Percentiles rank a stretch among this genome's conserved stretches.
Conservation (phyloP, 2,329 filamentous ascomycete species). For the Ascochyta lentis region DNA sequence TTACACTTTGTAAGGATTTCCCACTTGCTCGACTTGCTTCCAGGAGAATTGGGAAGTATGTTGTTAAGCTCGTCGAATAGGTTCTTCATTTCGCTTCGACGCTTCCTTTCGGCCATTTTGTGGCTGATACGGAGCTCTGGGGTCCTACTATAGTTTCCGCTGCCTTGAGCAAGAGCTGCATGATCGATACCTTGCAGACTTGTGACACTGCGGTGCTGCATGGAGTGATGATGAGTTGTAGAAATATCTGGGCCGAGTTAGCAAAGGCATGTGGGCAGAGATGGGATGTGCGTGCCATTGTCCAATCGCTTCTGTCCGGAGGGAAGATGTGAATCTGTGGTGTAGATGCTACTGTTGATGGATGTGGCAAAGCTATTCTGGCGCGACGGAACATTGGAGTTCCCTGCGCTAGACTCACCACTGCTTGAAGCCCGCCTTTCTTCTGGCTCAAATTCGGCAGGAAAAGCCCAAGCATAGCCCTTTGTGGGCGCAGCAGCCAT, state of each 20-base stretch:
- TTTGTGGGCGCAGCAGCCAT: conserved; percentile 79
- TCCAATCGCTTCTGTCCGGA: conserved; percentile 75
- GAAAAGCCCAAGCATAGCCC: conserved; percentile 84
- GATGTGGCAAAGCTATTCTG: conserved; percentile 80
- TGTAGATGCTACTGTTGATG: conserved; percentile 79
- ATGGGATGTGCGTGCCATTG: conserved; percentile 56
- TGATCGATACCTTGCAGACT: conserved; percentile 69
- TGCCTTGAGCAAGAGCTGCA: conserved; percentile 57
- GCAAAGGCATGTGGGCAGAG: conserved; percentile 14
- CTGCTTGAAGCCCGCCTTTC: conserved; percentile 58
- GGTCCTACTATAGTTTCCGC: conserved; percentile 81
- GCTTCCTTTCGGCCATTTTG: conserved; percentile 83
- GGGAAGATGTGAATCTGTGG: conserved; percentile 74
- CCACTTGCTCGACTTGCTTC: conserved; percentile 88
- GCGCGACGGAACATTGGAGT: conserved; percentile 66
- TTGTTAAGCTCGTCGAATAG: conserved; percentile 81
- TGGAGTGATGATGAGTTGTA: conserved; percentile 73
- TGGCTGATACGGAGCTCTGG: conserved; percentile 83
- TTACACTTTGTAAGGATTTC: conserved; percentile 85
- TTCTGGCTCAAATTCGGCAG: conserved; percentile 70
- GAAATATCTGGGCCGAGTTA: conserved; percentile 48
- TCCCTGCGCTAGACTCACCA: conserved; percentile 56
- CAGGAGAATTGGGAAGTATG: conserved; percentile 79
- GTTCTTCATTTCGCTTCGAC: conserved; percentile 87
- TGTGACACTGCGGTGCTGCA: conserved; percentile 75